Conservation (phyloP, 495 filamentous ascomycete species). For the Sordaria brevicollis region DNA sequence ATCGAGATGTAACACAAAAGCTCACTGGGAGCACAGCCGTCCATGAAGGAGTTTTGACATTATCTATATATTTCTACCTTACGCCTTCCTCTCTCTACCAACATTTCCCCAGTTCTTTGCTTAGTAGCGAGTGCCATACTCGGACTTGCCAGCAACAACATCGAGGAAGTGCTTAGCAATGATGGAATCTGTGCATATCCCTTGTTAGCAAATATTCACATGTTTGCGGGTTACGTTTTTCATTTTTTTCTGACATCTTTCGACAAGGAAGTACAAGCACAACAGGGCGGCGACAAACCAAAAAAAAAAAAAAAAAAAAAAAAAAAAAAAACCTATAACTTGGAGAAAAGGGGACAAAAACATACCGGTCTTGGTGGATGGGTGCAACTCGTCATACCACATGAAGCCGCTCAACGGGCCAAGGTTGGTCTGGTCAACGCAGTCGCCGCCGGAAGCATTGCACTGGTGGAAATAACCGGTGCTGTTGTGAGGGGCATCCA, state of each 20-base stretch:
- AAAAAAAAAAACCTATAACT: constrained; percentile 34
- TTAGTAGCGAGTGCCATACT: constrained; percentile 36
- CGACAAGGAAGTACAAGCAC: too few relatives aligned
- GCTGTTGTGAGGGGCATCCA: constrained; percentile 54
- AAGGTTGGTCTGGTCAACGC: constrained; percentile 19
- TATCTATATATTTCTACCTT: background rate
- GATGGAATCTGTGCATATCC: constrained; percentile 18
- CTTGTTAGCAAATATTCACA: background rate
- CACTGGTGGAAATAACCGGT: constrained; percentile 48
- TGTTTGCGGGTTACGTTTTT: too few relatives aligned
- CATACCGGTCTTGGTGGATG: constrained; percentile 45
- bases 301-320: constrained; percentile 33
- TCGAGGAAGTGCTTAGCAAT: constrained; percentile 53
- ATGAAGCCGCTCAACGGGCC: constrained; percentile 28
- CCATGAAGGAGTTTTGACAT: too few relatives aligned
- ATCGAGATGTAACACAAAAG: too few relatives aligned
- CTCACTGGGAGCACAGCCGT: too few relatives aligned
- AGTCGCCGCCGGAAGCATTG: constrained; percentile 18
- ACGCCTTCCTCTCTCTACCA: background rate
- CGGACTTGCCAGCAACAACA: constrained; percentile 45
- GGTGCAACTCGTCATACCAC: constrained; percentile 58
- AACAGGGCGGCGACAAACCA: constrained; percentile 32
- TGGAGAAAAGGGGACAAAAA: too few relatives aligned
- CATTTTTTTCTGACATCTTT: too few relatives aligned
- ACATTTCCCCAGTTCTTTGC: background rate